Evolutionary conservation across 176 grass and related monocot species (phyloP).

Genomic region (Poa annua): DNA sequence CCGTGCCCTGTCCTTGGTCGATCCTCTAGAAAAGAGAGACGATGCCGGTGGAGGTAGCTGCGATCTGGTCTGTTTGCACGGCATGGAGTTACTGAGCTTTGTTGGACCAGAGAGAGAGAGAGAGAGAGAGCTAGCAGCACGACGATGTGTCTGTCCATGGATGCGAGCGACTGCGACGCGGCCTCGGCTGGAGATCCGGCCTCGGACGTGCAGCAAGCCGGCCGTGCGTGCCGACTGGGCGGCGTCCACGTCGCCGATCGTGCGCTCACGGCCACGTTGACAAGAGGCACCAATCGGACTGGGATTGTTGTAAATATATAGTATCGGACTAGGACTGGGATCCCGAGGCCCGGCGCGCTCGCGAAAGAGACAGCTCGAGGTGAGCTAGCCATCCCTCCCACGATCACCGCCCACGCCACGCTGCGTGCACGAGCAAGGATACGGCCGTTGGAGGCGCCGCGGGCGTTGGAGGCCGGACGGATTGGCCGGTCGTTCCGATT

Average conservation of each 20-base stretch:
- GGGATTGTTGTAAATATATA: neutral
- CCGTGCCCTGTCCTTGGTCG: neutral
- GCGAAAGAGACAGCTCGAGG: neutral
- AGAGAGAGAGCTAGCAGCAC: neutral
- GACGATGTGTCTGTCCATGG: neutral
- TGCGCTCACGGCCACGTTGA: neutral
- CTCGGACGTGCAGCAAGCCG: neutral
- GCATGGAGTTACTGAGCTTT: no score
- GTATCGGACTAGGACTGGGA: neutral
- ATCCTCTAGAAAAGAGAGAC: no score
- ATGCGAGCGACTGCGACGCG: neutral
- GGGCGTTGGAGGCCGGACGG: neutral
- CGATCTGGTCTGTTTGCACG: no score
- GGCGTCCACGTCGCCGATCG: neutral
- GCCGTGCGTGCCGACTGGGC: neutral
- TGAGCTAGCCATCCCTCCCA: neutral
- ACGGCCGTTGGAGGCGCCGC: neutral
- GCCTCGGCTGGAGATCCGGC: neutral
- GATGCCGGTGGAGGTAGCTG: no score
- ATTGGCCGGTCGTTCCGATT: no score
- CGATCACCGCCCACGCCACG: neutral
- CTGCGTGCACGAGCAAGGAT: neutral
- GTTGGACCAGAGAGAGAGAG: no score
- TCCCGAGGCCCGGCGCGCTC: neutral
- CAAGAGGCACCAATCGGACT: neutral